Base-by-base conservation (phyloP, 2,329 filamentous ascomycete species). In the Chaetomiaceae sp. region DNA sequence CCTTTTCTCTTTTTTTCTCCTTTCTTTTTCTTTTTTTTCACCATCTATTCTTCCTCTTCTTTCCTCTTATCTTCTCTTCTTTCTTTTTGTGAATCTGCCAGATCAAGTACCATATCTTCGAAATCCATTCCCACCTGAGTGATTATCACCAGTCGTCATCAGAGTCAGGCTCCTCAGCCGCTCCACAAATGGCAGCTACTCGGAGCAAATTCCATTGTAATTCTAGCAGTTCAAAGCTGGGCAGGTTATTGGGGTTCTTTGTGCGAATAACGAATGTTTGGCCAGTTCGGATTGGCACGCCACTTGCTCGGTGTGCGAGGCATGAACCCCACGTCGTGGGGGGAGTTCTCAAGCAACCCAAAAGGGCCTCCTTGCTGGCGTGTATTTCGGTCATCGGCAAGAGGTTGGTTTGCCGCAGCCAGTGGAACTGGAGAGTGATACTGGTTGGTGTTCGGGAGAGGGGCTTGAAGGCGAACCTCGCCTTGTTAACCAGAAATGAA, bases 401-500 rank as follows among this genome's bases (percentile, higher is more conserved):
- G 21, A 41, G 33, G 12, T n/a, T 5, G 16, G 23, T 23, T 16
- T 23, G 33, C 33, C 39, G 44, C 3, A 54, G 44, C 48, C 41
- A 54, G 17, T 51, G 48, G 40, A 39, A 54, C 25, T 54, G 48
- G 7, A 51, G 27, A 7, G 42, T 35, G 5, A 51, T 45, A n/a
- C 23, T 35, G 13, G 37, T 25, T 4, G 25, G 1, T 7, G 40
- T 43, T 33, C 48, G 23, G n/a, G 39, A 16, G 27, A 54, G 48
- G 27, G 48, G 43, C 27, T 49, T 49, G 1, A 51, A 12, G 4
- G 48, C 44, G 30, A 54, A 45, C n/a, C 39, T 30, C 3, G 52
- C 44, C 10, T 49, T 51, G 19, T 51, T 27, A 54, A 51, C 38
- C 48, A 54, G 43, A 48, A 40, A 44, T 44, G 43, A 19, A 54